Evolutionary conservation across 768 basidiomycete genomes (phyloP).

Genomic region (Steccherinum ochraceum): DNA sequence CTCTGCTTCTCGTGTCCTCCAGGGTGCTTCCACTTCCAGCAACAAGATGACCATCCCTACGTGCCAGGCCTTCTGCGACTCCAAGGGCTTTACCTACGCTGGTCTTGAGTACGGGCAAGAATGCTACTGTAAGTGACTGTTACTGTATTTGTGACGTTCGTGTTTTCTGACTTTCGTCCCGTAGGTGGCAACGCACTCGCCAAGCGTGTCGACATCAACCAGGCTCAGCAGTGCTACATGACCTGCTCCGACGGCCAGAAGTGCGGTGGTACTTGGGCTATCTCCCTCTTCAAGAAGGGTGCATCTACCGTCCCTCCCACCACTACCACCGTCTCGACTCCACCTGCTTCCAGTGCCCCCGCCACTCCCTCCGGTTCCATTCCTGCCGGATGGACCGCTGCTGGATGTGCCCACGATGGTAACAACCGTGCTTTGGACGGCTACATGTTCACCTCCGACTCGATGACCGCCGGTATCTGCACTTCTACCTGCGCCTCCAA

Average conservation of each 20-base stretch:
- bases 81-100: slow-evolving; percentile 23
- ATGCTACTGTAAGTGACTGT: slow-evolving; percentile 22
- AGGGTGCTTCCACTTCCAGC: slow-evolving; percentile 14
- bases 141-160: neutral
- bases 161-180: neutral
- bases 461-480: slow-evolving; percentile 25
- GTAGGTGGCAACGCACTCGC: slow-evolving; percentile 1
- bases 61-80: slow-evolving; percentile 25
- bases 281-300: slow-evolving; percentile 10
- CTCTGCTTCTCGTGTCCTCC: slow-evolving; percentile 14
- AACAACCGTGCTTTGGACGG: slow-evolving; percentile 17
- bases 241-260: slow-evolving; percentile 6
- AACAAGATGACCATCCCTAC: slow-evolving; percentile 20
- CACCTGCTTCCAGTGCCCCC: neutral
- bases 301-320: neutral
- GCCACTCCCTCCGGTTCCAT: slow-evolving; percentile 1
- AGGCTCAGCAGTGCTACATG: slow-evolving; percentile 16
- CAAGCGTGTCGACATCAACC: slow-evolving; percentile 13
- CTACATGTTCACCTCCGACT: slow-evolving; percentile 12
- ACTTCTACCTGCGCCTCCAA: slow-evolving; percentile 21
- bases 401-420: slow-evolving; percentile 16
- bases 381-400: slow-evolving; percentile 12
- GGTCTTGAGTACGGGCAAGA: slow-evolving; percentile 27
- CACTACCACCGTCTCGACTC: neutral
- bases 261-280: slow-evolving; percentile 16